Evolutionary conservation across 106 monocot species (phyloP), one percentile per base, ranked within the genome.

Genomic region (Platanthera guangdongensis): DNA sequence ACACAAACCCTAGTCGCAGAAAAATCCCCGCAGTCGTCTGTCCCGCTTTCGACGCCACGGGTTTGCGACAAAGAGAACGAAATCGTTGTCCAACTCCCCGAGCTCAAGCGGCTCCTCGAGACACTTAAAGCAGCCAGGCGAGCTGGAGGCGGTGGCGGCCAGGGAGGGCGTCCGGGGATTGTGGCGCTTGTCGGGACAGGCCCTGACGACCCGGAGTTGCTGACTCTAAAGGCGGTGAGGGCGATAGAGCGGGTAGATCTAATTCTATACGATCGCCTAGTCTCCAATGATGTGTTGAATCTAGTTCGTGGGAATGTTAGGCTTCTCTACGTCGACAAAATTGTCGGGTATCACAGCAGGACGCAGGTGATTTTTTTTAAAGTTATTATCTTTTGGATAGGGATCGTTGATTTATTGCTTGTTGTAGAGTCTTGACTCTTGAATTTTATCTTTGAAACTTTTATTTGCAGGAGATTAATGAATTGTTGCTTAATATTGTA

Each of bases 161-260:
- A 57, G 7, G 65, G 76, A 21, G n/a, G 67, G 52, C 67, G 74
- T 50, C 83, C 83, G 11, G 94, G 93, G 60, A 83, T 76, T 18
- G 97, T 97, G 45, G 65, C 83, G 49, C 75, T 97, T 78, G 97
- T 94, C 11, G 97, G 97, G 65, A 97, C 97, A 8, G 97, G 97
- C n/a, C 97, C 97, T 0, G 97, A 93, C 0, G 97, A 97, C 51
- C 89, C 97, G 30, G 97, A 97, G 75, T 83, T 97, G 80, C 86
- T 97, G 54, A 97, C 97, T 62, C 13, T 97, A 6, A 97, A 94
- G 86, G 94, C 89, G 71, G 89, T 88, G 47, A 80, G 88, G 75
- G 97, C 88, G 13, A 94, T 97, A 39, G 77, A 97, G 83, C 52
- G 60, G 15, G 97, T 91, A 16, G 97, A 97, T 82, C 78, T 97